Evolutionary conservation across 73 alveolate species (phyloP), one percentile per base, ranked within the genome.

Genomic region (Paraurostyla sp.): DNA sequence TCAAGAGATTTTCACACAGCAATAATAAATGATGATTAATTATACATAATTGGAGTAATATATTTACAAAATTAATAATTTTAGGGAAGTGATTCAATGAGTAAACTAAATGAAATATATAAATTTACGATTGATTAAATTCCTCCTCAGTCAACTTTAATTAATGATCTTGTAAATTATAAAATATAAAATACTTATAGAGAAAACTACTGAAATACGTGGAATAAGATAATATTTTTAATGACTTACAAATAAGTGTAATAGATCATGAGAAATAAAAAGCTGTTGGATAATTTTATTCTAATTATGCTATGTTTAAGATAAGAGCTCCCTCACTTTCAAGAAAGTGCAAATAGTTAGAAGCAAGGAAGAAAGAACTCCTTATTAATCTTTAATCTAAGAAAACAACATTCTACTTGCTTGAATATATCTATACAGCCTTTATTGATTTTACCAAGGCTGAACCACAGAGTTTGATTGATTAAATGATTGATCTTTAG

Each of bases 1-100:
- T 69, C 50, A 18, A 71, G 93, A 75, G 93, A 87, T 42, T 87
- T 87, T 73, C 89, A 87, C 32, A 51, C 87, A n/a, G 29, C 85
- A 16, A 43, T 59, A 11, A 25, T 59, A 11, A 11, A 16, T 35
- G 85, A 87, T 29, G 49, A 76, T 41, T 15, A 52, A 25, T 25
- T 87, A 23, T 87, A 25, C 41, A 71, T 87, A 1, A 87, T 87
- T 52, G 93, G 93, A 20, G 84, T 69, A 69, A 69, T 7, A 9
- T 22, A 22, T 22, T 27, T 13, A 16, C 2, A 15, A 22, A 11
- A 38, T 69, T 41, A 38, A 7, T 36, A 69, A 7, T 4, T 38
- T 69, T 41, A 38, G 84, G 93, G 89, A 2, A 25, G 69, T 75
- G 93, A 76, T 56, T 30, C 30, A 4, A 73, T n/a, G 0, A 71